Base-by-base conservation (phyloP, 805 yeast species). In the Cyberlindnera nakhonratchasimensis region DNA sequence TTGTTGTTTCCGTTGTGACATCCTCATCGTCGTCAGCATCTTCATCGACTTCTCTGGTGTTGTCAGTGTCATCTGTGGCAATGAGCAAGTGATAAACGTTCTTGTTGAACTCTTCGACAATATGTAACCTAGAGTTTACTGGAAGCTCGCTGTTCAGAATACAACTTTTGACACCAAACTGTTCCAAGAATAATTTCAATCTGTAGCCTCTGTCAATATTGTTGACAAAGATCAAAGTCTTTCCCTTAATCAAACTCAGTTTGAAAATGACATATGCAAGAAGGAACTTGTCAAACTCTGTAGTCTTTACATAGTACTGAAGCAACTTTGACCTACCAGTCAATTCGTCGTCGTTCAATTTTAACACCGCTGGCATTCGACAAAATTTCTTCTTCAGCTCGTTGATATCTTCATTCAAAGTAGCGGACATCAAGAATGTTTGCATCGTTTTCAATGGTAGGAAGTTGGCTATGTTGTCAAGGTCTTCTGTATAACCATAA, bases 171-270 rank as follows among this genome's bases (percentile, higher is more conserved):
- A 93, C 79, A 48, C 99, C 99, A 59, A 93, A 93, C 65, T 93
- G 97, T 63, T 90, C 96, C 50, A 93, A 67, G 53, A 90, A 95
- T 48, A 93, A 69, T 59, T 88, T 89, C 51, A 93, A 72, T 59
- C 96, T 79, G 67, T 91, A 93, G 29, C 97, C 96, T 68, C 99
- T 82, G 59, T 93, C 98, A 50, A 91, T 86, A 57, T 86, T 85
- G 62, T 93, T 93, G 35, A 93, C 98, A 69, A 93, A 93, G 7
- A 90, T 69, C 33, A 93, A 66, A 2, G 96, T 82, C 62, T 93
- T 93, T 23, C 99, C 99, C 63, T 86, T 85, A 60, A 93, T 84
- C 51, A 93, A 72, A 46, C 79, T 77, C 57, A 93, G 74, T 63
- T 93, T 93, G 74, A 89, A 84, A 32, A 93, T 89, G 34, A 93